Evolutionary conservation across 2,329 filamentous ascomycete species (phyloP), one percentile per base, ranked within the genome.

Genomic region (Lachnellula arida): DNA sequence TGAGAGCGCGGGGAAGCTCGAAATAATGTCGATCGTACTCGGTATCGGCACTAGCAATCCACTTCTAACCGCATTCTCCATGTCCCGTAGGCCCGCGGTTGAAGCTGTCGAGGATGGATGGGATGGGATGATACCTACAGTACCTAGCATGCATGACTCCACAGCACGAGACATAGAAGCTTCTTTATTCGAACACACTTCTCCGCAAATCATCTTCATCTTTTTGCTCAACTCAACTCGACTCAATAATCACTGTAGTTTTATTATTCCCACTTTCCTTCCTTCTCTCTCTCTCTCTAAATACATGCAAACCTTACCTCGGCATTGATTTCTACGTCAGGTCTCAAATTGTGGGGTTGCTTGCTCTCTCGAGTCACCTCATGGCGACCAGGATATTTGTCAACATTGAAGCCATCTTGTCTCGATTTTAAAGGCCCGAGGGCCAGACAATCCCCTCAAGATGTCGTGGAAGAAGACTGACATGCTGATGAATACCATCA

Each of bases 381-480:
- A 58, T 51, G 61, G 60, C 57, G 55, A 56, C 44, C 28, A 49
- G 49, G 17, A 23, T 25, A 42, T 34, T 44, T 46, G 19, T 37
- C 51, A 52, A 55, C 46, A 48, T 56, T 54, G 58, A 63, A 63
- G 57, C 59, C 58, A 57, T 35, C 56, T 56, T 60, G 25, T 57
- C 50, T 49, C 51, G 56, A 46, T 46, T 52, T 51, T 53, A 64
- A 56, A 62, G 67, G 68, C 66, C 66, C 54, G 57, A 63, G 63
- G 63, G 65, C 65, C 64, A 62, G 46, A 53, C 62, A 46, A 46
- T 47, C 19, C 46, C 35, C 32, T 44, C 76, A 79, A 69, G 73
- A 97, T 97, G 92, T 89, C 89, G 79, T 97, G 93, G 93, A 96
- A 87, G 79, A 88, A 87, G 72, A 88, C 89, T 61, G 88, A 92